phyloP scores from a whole-genome alignment of 2,329 filamentous ascomycete species.

The Stylonectria norvegica region DNA sequence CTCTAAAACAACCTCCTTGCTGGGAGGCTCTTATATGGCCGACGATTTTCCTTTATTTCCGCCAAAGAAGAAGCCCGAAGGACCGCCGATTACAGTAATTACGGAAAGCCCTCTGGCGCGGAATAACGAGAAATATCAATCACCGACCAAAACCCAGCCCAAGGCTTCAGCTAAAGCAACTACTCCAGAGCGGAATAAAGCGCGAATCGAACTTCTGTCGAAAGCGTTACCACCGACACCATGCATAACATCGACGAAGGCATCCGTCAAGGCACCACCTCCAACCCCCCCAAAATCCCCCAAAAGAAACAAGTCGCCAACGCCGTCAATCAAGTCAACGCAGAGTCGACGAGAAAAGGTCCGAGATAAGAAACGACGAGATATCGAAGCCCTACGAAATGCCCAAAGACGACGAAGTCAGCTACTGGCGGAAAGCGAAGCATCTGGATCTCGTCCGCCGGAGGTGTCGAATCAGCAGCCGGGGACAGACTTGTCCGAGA shows the following conservation, averaged over 20 bases:
- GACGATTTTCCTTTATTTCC: conserved; percentile 12
- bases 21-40: too few species aligned
- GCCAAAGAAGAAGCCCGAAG: conserved; percentile 12
- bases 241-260: too few species aligned
- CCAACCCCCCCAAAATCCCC: too few species aligned
- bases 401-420: conserved; percentile 22
- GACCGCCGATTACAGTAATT: conserved; percentile 17
- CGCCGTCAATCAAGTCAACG: conserved; percentile 19
- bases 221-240: too few species aligned
- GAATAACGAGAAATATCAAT: too few species aligned
- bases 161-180: too few species aligned
- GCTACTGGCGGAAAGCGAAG: background rate
- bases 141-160: too few species aligned
- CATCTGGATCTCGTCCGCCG: conserved; percentile 3
- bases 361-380: conserved; percentile 38
- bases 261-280: too few species aligned
- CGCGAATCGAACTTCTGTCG: too few species aligned
- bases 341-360: conserved; percentile 38
- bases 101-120: conserved; percentile 20
- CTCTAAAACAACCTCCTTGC: too few species aligned
- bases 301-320: too few species aligned
- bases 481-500: conserved; percentile 2
- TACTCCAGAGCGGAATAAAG: too few species aligned
- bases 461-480: conserved; percentile 1
- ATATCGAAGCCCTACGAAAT: conserved; percentile 35